Conservation (phyloP, 2,329 filamentous ascomycete species). For the Fusarium sp. region DNA sequence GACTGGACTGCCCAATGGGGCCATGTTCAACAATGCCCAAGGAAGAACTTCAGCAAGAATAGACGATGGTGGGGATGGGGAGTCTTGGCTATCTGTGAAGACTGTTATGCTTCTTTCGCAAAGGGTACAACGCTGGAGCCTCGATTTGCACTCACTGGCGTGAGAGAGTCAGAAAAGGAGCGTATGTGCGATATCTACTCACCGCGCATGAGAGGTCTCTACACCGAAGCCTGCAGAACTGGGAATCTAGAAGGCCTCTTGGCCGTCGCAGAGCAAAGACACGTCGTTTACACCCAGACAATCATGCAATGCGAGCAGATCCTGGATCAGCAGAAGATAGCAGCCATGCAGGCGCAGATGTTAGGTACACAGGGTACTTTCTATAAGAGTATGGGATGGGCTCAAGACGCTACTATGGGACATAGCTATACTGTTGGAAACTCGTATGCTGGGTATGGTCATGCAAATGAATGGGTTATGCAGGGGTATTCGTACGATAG, state of each 20-base stretch:
- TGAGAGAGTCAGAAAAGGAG: slow-evolving; percentile 9
- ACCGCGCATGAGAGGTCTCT: slow-evolving; percentile 49
- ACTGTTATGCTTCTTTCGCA: slow-evolving; percentile 49
- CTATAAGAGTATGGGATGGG: slow-evolving; percentile 39
- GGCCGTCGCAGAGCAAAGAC: slow-evolving; percentile 36
- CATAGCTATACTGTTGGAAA: slow-evolving; percentile 43
- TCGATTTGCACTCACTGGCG: slow-evolving; percentile 43
- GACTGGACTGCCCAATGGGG: slow-evolving; percentile 45
- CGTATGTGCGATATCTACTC: slow-evolving; percentile 52
- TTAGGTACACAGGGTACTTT: slow-evolving; percentile 41
- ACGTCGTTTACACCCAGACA: slow-evolving; percentile 47
- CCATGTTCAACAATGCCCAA: slow-evolving; percentile 42
- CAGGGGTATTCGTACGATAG: slow-evolving; percentile 45
- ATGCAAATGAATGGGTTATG: slow-evolving; percentile 43
- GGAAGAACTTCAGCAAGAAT: slow-evolving; percentile 16
- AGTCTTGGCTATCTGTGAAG: slow-evolving; percentile 48
- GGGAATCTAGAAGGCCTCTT: slow-evolving; percentile 42
- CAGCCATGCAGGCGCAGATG: slow-evolving; percentile 38
- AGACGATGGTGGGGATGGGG: slow-evolving; percentile 49
- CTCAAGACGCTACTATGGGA: slow-evolving; percentile 21
- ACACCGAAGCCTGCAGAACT: slow-evolving; percentile 43
- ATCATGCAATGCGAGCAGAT: slow-evolving; percentile 39
- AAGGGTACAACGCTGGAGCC: slow-evolving; percentile 41
- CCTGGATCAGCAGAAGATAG: slow-evolving; percentile 37
- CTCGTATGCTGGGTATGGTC: slow-evolving; percentile 45